Conservation (phyloP, 352 stramenopile genomes). For the Globisporangium camurandrum region DNA sequence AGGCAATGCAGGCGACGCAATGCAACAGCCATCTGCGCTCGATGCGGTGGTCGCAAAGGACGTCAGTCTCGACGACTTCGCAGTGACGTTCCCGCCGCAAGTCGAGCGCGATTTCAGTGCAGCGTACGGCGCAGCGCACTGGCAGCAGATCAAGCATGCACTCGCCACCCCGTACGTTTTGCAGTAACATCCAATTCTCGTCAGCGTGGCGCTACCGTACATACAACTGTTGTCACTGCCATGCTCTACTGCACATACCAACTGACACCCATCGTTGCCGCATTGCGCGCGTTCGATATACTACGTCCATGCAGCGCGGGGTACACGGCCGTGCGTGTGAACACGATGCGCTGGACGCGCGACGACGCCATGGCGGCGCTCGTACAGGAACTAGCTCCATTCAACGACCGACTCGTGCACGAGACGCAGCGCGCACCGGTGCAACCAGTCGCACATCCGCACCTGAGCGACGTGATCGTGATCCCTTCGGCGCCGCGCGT, state of each 20-base stretch:
- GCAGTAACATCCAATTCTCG: neutral
- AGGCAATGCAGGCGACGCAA: too few species aligned
- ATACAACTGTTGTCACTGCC: too few species aligned
- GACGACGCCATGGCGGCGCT: constrained; percentile 47
- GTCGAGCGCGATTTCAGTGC: constrained; percentile 54
- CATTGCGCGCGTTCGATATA: neutral
- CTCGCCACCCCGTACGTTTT: constrained; percentile 51
- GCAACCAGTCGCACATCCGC: constrained; percentile 26
- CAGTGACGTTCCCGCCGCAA: constrained; percentile 53
- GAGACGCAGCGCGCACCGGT: constrained; percentile 30
- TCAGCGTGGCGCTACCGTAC: too few species aligned
- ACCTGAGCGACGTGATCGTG: constrained; percentile 53
- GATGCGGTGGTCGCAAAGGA: too few species aligned
- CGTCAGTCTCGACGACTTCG: constrained; percentile 45
- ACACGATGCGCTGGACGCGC: constrained; percentile 52
- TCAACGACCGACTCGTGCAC: constrained; percentile 45
- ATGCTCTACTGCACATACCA: too few species aligned
- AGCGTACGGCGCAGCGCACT: constrained; percentile 59
- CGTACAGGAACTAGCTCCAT: constrained; percentile 30
- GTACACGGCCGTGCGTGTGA: constrained; percentile 76
- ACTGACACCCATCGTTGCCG: neutral
- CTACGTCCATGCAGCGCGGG: constrained; percentile 36
- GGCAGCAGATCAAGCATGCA: constrained; percentile 64
- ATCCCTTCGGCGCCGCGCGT: constrained; percentile 50
- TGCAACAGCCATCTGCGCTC: too few species aligned